A percentile compares a stretch with the other conserved stretches of the same genome.
These are phyloP conservation scores for Waltiozyma sp. DNA, from an alignment of 1,139 yeast genomes.

Conservation along the genomic window DNA sequence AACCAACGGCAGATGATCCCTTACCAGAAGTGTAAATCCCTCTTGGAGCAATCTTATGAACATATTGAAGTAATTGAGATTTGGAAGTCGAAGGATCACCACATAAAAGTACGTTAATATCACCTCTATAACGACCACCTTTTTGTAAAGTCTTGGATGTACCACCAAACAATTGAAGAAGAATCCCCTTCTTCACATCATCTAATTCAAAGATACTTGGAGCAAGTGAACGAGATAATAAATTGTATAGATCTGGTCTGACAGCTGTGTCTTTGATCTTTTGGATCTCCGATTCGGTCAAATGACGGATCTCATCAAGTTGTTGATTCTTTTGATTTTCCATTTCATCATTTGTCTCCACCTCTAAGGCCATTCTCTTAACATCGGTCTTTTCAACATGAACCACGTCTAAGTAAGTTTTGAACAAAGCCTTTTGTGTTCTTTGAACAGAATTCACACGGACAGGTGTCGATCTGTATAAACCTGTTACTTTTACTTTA, in stretches of 20 bases:
- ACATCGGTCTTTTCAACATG: constrained; percentile 83
- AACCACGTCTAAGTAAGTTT: constrained; percentile 89
- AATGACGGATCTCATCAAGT: constrained; percentile 62
- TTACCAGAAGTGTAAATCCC: constrained; percentile 98
- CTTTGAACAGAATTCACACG: constrained; percentile 80
- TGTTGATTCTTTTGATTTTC: constrained; percentile 40
- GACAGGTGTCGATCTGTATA: constrained; percentile 87
- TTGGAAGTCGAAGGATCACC: constrained; percentile 98
- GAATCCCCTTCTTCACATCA: constrained; percentile 90
- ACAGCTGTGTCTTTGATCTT: constrained; percentile 50
- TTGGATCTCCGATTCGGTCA: constrained; percentile 59
- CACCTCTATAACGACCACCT: constrained; percentile 96
- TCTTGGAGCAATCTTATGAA: constrained; percentile 94
- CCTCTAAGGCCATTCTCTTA: constrained; percentile 72
- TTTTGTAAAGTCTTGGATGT: constrained; percentile 79
- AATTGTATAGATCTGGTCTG: constrained; percentile 74
- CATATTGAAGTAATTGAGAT: constrained; percentile 87
- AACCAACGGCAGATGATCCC: constrained; percentile 98
- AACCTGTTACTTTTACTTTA: constrained; percentile 89
- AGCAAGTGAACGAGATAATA: constrained; percentile 86
- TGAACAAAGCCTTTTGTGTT: constrained; percentile 71
- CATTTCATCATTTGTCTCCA: constrained; percentile 42
- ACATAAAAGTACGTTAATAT: constrained; percentile 77
- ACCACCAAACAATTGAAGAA: constrained; percentile 91
- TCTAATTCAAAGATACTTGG: constrained; percentile 94